Percentiles rank a stretch among this genome's conserved stretches.
These are phyloP conservation scores for Blumeriella jaapii DNA, from an alignment of 2,329 filamentous ascomycete genomes.

Conservation along the genomic window DNA sequence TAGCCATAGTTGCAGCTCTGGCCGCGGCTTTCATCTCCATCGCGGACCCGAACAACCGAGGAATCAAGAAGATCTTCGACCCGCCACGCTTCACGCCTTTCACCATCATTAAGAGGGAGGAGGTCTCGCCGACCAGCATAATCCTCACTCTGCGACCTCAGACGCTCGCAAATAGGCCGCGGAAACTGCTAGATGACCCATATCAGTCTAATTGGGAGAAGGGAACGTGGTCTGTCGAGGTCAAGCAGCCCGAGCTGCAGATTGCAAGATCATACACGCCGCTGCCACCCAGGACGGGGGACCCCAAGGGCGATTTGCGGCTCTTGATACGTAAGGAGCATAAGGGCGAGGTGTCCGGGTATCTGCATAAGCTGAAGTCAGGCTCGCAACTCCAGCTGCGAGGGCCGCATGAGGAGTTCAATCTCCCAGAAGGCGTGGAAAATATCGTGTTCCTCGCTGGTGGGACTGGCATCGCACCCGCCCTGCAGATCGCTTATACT, in stretches of 20 bases:
- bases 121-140: conserved; percentile 55
- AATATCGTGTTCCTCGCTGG: conserved; percentile 76
- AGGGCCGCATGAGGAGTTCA: conserved; percentile 64
- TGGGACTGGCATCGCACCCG: conserved; percentile 85
- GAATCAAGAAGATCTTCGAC: conserved; percentile 36
- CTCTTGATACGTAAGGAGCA: conserved; percentile 71
- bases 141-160: conserved; percentile 51
- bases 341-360: conserved; percentile 76
- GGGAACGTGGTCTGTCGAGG: conserved; percentile 78
- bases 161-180: neutral
- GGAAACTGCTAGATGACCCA: conserved; percentile 12
- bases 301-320: conserved; percentile 39
- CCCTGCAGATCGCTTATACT: conserved; percentile 64
- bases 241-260: conserved; percentile 89
- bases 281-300: conserved; percentile 43
- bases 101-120: conserved; percentile 47
- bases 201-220: conserved; percentile 41
- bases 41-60: neutral
- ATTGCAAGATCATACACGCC: conserved; percentile 89
- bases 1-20: neutral
- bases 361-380: conserved; percentile 53
- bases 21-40: neutral
- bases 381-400: conserved; percentile 62
- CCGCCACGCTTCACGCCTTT: conserved; percentile 52
- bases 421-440: conserved; percentile 39